phyloP scores from a whole-genome alignment of 1,284 basidiomycete genomes.

The Apiotrichum veenhuisii region DNA sequence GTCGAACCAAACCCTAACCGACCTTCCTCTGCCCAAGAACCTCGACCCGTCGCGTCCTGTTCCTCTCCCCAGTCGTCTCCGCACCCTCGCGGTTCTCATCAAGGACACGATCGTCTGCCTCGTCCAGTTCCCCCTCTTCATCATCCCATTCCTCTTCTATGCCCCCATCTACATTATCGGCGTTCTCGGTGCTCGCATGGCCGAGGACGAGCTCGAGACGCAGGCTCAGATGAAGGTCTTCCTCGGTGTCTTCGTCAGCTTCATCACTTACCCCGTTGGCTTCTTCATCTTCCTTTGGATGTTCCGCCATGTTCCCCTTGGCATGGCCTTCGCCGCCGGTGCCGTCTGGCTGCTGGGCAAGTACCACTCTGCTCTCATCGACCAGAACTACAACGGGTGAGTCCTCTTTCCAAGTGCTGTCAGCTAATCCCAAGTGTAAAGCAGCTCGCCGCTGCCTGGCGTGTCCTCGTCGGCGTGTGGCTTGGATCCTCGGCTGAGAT shows the following conservation, averaged over 20 bases:
- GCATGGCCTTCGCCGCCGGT: slow-evolving; percentile 53
- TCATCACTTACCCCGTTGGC: slow-evolving; percentile 71
- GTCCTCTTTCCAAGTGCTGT: slow-evolving; percentile 30
- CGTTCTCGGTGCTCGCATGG: slow-evolving; percentile 66
- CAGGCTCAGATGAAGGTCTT: slow-evolving; percentile 90
- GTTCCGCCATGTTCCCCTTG: slow-evolving; percentile 63
- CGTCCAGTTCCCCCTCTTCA: slow-evolving; percentile 76
- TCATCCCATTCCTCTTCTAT: slow-evolving; percentile 76
- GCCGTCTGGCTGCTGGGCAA: slow-evolving; percentile 67
- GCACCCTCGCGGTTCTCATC: slow-evolving; percentile 70
- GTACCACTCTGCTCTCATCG: slow-evolving; percentile 59
- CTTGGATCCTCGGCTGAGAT: slow-evolving; percentile 74
- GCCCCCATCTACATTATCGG: slow-evolving; percentile 77
- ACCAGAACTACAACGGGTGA: slow-evolving; percentile 75
- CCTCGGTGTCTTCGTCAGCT: slow-evolving; percentile 68
- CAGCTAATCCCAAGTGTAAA: slow-evolving; percentile 52
- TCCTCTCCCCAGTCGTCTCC: slow-evolving; percentile 72
- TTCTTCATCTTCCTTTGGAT: slow-evolving; percentile 80
- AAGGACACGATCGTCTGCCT: slow-evolving; percentile 68
- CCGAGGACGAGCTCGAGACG: slow-evolving; percentile 75
- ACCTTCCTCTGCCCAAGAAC: slow-evolving; percentile 62
- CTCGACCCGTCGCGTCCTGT: slow-evolving; percentile 70
- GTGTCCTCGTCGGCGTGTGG: slow-evolving; percentile 86
- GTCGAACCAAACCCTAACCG: slow-evolving; percentile 73
- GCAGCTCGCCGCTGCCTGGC: slow-evolving; percentile 80